A percentile compares a stretch with the other conserved stretches of the same genome.
Conservation (phyloP, 345 rosid genomes). For the Firmiana major region DNA sequence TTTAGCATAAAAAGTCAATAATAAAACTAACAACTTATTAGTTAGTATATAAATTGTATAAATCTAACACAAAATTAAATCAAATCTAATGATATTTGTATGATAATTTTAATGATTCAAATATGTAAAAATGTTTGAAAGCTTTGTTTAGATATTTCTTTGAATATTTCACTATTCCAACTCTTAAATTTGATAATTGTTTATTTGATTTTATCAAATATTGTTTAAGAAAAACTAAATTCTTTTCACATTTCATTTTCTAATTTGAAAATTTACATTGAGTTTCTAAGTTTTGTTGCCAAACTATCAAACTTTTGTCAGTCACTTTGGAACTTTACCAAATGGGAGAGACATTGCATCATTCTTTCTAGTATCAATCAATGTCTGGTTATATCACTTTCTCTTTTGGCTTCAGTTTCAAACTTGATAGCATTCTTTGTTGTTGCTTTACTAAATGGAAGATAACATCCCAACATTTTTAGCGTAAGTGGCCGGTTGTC, state of each 20-base stretch:
- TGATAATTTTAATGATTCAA: no score
- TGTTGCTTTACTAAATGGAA: neutral
- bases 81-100: no score
- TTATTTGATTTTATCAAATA: neutral
- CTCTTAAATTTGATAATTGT: neutral
- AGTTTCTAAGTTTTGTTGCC: neutral
- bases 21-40: no score
- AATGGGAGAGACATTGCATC: neutral
- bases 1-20: no score
- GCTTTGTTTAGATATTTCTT: no score
- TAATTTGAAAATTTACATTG: neutral
- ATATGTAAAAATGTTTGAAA: no score
- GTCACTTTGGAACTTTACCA: neutral
- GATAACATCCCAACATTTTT: neutral
- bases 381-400: neutral
- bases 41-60: no score
- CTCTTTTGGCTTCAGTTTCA: neutral
- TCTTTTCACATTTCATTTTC: neutral
- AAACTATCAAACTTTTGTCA: neutral
- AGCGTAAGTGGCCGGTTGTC: conserved; percentile 14
- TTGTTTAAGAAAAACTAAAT: neutral
- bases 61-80: no score
- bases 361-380: neutral
- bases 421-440: neutral
- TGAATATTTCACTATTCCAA: neutral